phyloP scores from a whole-genome alignment of 2,329 filamentous ascomycete species.

The Talaromyces rugulosus region DNA sequence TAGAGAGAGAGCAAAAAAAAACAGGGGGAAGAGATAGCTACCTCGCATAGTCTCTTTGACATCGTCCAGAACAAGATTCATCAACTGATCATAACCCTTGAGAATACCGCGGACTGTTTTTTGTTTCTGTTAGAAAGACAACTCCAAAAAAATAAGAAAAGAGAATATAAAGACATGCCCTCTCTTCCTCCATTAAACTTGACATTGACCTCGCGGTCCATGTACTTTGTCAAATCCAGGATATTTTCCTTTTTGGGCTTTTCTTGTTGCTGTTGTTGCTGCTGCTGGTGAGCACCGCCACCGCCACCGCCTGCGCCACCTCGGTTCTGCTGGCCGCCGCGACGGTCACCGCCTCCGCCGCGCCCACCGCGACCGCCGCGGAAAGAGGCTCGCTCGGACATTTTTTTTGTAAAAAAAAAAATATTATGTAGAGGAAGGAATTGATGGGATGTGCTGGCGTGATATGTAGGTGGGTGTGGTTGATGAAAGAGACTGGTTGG shows the following conservation, averaged over 20 bases:
- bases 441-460: neutral
- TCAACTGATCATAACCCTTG: slow-evolving; percentile 94
- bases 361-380: slow-evolving; percentile 40
- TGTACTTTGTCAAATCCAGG: slow-evolving; percentile 88
- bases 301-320: slow-evolving; percentile 35
- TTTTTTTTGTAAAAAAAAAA: slow-evolving; percentile 13
- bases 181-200: slow-evolving; percentile 96
- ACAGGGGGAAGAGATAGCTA: slow-evolving; percentile 36
- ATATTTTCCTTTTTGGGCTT: slow-evolving; percentile 96
- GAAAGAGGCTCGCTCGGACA: slow-evolving; percentile 51
- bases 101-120: slow-evolving; percentile 73
- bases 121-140: neutral
- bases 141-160: too few relatives aligned
- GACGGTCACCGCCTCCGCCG: slow-evolving; percentile 34
- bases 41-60: slow-evolving; percentile 86
- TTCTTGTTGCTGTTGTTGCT: slow-evolving; percentile 54
- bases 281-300: slow-evolving; percentile 46
- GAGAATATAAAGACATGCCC: slow-evolving; percentile 51
- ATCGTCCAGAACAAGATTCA: slow-evolving; percentile 96
- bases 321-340: slow-evolving; percentile 34
- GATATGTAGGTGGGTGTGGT: neutral
- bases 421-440: too few relatives aligned
- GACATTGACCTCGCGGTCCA: slow-evolving; percentile 92
- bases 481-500: neutral
- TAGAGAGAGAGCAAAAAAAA: slow-evolving; percentile 15